Percentiles rank a stretch among this genome's conserved stretches.
phyloP scores from a whole-genome alignment of 78 protist species.

The Dictyostelium firmibasis region DNA sequence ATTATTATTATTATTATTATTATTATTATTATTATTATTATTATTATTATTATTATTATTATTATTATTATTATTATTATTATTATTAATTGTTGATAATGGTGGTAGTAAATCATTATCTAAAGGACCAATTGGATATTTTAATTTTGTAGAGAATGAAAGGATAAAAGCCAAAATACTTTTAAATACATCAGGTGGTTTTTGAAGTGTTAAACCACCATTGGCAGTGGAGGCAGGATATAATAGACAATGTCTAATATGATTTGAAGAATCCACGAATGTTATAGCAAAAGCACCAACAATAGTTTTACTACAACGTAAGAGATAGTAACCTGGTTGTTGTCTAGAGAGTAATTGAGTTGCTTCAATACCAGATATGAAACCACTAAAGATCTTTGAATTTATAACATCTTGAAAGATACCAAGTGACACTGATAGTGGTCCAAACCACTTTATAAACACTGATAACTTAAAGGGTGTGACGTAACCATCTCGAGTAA shows the following conservation, averaged over 20 bases:
- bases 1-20: not conserved
- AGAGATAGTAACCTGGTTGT: conserved; percentile 53
- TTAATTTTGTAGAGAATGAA: conserved; percentile 26
- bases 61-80: not conserved
- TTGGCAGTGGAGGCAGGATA: conserved; percentile 8
- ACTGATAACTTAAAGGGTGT: conserved; percentile 29
- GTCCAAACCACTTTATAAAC: conserved; percentile 78
- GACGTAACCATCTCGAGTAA: conserved; percentile 54
- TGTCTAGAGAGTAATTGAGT: not conserved
- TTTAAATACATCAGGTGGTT: conserved; percentile 72
- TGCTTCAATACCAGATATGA: conserved; percentile 82
- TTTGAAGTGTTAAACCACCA: conserved; percentile 73
- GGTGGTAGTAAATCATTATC: conserved; percentile 34
- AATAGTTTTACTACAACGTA: conserved; percentile 75
- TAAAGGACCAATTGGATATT: conserved; percentile 63
- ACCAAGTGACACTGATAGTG: not conserved
- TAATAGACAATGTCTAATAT: conserved; percentile 72
- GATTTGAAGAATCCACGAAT: conserved; percentile 44
- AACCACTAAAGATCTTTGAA: conserved; percentile 70
- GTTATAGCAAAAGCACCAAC: conserved; percentile 86
- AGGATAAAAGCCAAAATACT: conserved; percentile 43
- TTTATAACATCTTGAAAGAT: conserved; percentile 14
- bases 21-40: conserved; percentile 5
- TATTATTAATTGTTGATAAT: not conserved
- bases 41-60: not conserved